These are phyloP conservation scores for Dioscorea alata DNA, from an alignment of 106 monocot genomes.

Conservation along the genomic window DNA sequence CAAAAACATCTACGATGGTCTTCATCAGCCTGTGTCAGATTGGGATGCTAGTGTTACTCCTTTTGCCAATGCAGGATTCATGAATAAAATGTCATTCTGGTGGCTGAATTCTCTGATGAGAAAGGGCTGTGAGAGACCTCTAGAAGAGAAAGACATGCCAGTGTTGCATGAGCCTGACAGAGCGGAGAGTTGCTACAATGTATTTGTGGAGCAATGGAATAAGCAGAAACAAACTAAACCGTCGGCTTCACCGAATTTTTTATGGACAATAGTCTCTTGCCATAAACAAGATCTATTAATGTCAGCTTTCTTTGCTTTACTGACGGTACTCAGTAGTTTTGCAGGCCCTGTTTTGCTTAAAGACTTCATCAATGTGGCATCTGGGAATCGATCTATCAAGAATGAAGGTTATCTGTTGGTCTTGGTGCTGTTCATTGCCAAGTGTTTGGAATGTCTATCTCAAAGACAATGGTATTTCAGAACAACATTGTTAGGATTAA, in stretches of 20 bases:
- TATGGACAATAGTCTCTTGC: constrained; percentile 68
- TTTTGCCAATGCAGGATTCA: constrained; percentile 55
- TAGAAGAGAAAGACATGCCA: constrained; percentile 73
- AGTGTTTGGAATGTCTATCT: constrained; percentile 78
- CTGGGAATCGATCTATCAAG: constrained; percentile 20
- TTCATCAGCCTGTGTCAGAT: constrained; percentile 30
- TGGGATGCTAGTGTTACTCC: constrained; percentile 25
- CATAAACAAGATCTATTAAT: constrained; percentile 47
- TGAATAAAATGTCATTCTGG: constrained; percentile 65
- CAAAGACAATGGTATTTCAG: constrained; percentile 95
- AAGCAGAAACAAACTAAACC: constrained; percentile 17
- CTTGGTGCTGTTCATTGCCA: constrained; percentile 48
- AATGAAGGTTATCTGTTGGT: constrained; percentile 73
- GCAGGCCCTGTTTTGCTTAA: constrained; percentile 70
- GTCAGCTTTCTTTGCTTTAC: constrained; percentile 69
- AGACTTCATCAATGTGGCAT: constrained; percentile 56
- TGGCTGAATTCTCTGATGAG: constrained; percentile 80
- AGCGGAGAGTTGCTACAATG: constrained; percentile 27
- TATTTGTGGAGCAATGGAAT: constrained; percentile 39
- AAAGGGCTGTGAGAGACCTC: constrained; percentile 52
- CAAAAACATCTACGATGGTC: not conserved
- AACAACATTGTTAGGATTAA: constrained; percentile 57
- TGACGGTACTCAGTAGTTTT: constrained; percentile 58
- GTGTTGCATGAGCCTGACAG: constrained; percentile 38
- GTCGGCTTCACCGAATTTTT: constrained; percentile 18